Base-by-base conservation (phyloP, 129 eudicot genomes). In the Lonicera japonica region DNA sequence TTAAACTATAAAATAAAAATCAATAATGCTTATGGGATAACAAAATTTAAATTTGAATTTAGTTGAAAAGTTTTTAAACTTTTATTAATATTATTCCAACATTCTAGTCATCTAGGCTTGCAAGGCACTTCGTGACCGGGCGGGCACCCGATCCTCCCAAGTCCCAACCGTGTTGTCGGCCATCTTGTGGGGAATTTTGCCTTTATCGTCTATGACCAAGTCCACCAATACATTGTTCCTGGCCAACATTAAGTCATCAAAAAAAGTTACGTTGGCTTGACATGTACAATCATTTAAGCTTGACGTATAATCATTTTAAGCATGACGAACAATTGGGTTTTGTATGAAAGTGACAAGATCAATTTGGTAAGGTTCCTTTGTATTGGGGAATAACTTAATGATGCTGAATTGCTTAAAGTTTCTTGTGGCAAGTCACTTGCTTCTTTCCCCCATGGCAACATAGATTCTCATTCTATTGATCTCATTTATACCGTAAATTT, bases 361-460 rank as follows among this genome's bases (percentile, higher is more conserved):
- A 84, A 87, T 60, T 63, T 61, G 95, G 90, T 60, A 91, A 91
- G 86, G 88, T 91, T 79, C 98, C 98, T 77, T 66, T 91, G 61
- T 91, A 91, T 58, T 91, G 98, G 98, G 98, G 98, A 77, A 91
- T 91, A 75, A 91, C 98, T 57, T 47, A 76, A 87, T 56, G 98
- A 91, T 76, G 96, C 98, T 60, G 80, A 87, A 68, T 64, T 91
- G 69, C 98, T 91, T 29, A 87, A 91, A 77, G 95, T 96, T 48
- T 94, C 98, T 46, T 91, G 98, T 84, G 98, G 98, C 78, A 91
- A 91, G 78, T 87, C 98, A 11, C 98, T 91, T 59, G 98, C 98
- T 66, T 84, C 90, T 46, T 91, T 91, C 86, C 98, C 98, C 41
- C 87, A 91, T 82, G 97, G 97, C 87, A 36, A 48, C 72, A 29